phyloP scores from a whole-genome alignment of 495 filamentous ascomycete species.

The Tetracladium setigerum region DNA sequence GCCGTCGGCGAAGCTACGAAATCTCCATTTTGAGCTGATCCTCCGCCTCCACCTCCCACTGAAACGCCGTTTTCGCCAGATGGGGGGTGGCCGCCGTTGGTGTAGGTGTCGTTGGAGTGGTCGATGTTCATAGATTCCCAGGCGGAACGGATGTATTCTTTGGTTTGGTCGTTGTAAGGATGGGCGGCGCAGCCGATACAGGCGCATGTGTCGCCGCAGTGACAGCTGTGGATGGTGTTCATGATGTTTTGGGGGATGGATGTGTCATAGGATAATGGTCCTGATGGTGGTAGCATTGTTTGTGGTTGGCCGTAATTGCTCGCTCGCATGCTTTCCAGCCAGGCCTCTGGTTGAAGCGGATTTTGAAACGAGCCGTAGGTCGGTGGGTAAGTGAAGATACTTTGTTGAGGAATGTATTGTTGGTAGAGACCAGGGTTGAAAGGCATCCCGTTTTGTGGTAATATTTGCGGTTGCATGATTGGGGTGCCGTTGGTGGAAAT shows the following conservation, averaged over 20 bases:
- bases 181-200: slow-evolving; percentile 64
- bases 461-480: slow-evolving; percentile 10
- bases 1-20: slow-evolving; percentile 16
- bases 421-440: slow-evolving; percentile 11
- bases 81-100: slow-evolving; percentile 2
- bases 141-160: slow-evolving; percentile 46
- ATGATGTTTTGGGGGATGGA: slow-evolving; percentile 10
- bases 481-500: slow-evolving; percentile 7
- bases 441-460: slow-evolving; percentile 10
- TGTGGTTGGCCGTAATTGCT: slow-evolving; percentile 11
- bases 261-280: slow-evolving; percentile 10
- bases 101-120: slow-evolving; percentile 15
- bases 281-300: background rate
- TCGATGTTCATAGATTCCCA: slow-evolving; percentile 17
- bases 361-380: slow-evolving; percentile 32
- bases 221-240: slow-evolving; percentile 30
- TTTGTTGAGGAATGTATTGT: slow-evolving; percentile 6
- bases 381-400: slow-evolving; percentile 25
- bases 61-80: background rate
- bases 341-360: slow-evolving; percentile 33
- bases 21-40: slow-evolving; percentile 4
- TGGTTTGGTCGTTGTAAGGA: slow-evolving; percentile 66
- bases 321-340: slow-evolving; percentile 25
- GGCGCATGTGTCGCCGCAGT: slow-evolving; percentile 59
- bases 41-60: background rate